Percentiles rank a stretch among this genome's conserved stretches.
These are phyloP conservation scores for Candida sonorensis DNA, from an alignment of 805 yeast species.

Conservation along the genomic window DNA sequence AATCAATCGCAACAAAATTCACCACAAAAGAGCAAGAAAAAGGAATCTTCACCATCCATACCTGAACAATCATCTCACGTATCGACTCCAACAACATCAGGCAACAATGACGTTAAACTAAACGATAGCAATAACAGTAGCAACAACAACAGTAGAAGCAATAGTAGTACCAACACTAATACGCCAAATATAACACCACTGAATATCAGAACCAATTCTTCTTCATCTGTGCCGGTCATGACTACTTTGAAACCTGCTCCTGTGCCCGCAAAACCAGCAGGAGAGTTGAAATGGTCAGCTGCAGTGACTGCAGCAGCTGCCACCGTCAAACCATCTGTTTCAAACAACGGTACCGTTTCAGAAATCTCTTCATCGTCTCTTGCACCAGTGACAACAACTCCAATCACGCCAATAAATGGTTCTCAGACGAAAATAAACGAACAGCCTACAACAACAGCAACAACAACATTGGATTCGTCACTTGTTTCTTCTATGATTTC, in stretches of 20 bases:
- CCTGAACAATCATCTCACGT: slow-evolving; percentile 8
- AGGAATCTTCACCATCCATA: slow-evolving; percentile 10
- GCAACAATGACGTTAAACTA: not conserved
- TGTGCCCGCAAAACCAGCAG: slow-evolving; percentile 26
- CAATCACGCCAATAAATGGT: slow-evolving; percentile 3
- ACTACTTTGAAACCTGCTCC: slow-evolving; percentile 30
- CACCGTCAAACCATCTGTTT: not conserved
- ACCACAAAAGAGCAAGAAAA: slow-evolving; percentile 11
- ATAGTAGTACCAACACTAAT: slow-evolving; percentile 1
- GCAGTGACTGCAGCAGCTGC: slow-evolving; percentile 21
- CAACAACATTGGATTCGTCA: slow-evolving; percentile 7
- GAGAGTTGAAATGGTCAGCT: slow-evolving; percentile 29
- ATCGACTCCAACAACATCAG: slow-evolving; percentile 2
- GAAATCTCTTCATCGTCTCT: too few relatives aligned
- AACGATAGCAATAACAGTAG: not conserved
- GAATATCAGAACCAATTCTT: slow-evolving; percentile 10
- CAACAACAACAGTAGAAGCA: not conserved
- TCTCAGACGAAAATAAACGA: too few relatives aligned
- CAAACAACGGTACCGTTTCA: too few relatives aligned
- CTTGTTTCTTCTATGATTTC: too few relatives aligned
- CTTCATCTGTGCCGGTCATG: slow-evolving; percentile 12
- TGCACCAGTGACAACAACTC: slow-evolving; percentile 1
- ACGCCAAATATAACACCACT: slow-evolving; percentile 2
- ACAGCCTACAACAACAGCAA: too few relatives aligned
- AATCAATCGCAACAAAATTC: slow-evolving; percentile 5